Evolutionary conservation across 1,284 basidiomycete genomes (phyloP).

Genomic region (Agroathelia rolfsii): DNA sequence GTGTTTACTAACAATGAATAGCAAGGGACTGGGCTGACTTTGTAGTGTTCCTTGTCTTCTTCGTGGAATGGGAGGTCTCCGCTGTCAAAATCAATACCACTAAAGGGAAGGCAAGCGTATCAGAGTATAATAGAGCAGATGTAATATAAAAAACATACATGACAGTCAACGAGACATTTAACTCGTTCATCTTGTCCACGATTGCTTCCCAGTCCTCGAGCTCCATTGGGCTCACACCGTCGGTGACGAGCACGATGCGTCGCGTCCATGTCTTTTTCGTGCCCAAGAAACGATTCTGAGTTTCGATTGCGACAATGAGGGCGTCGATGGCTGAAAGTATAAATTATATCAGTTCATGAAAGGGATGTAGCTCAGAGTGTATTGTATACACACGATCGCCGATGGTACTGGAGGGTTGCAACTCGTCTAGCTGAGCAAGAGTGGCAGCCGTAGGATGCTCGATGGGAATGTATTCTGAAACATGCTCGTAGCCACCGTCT

Average conservation of each 20-base stretch:
- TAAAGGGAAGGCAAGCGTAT: constrained; percentile 2
- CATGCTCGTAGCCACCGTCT: constrained; percentile 64
- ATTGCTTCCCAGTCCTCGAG: constrained; percentile 67
- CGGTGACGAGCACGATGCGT: constrained; percentile 72
- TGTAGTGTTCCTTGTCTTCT: constrained; percentile 58
- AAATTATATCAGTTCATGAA: not conserved
- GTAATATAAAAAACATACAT: constrained; percentile 36
- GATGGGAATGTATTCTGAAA: constrained; percentile 72
- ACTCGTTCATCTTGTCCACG: constrained; percentile 54
- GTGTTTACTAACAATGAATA: no score
- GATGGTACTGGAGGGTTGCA: constrained; percentile 49
- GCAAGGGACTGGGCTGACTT: constrained; percentile 34
- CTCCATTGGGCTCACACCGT: constrained; percentile 66
- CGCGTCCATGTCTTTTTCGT: constrained; percentile 73
- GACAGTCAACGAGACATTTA: constrained; percentile 51
- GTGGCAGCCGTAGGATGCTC: constrained; percentile 69
- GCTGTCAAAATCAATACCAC: constrained; percentile 36
- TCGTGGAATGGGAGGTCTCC: constrained; percentile 54
- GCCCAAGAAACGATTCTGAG: constrained; percentile 51
- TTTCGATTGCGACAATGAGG: constrained; percentile 77
- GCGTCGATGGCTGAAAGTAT: constrained; percentile 67
- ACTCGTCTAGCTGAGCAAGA: constrained; percentile 60
- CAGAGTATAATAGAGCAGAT: not conserved
- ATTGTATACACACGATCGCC: constrained; percentile 54
- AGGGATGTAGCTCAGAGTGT: not conserved